phyloP scores from a whole-genome alignment of 225 moss, liverwort and hornwort species.

The Rhytidiadelphus loreus region DNA sequence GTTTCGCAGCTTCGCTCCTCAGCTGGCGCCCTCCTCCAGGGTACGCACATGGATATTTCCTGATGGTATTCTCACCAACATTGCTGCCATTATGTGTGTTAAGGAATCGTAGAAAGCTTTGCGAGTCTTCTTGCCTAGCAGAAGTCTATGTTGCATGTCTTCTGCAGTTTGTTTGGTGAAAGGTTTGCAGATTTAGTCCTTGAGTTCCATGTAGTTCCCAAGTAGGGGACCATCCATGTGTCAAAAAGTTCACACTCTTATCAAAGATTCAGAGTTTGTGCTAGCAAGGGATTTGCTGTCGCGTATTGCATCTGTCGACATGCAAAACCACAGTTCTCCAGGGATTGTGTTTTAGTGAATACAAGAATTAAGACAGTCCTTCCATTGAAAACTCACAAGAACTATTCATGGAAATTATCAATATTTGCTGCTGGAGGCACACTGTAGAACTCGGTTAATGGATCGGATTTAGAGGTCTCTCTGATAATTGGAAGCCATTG shows the following conservation, averaged over 20 bases:
- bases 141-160: neutral
- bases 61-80: conserved; percentile 38
- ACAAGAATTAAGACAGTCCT: neutral
- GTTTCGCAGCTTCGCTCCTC: conserved; percentile 65
- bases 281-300: neutral
- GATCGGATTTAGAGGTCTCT: neutral
- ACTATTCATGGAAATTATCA: neutral
- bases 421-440: neutral
- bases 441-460: neutral
- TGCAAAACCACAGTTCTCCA: neutral
- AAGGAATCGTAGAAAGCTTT: neutral
- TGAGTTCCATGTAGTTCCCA: neutral
- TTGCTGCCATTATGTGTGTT: neutral
- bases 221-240: neutral
- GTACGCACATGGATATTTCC: conserved; percentile 93
- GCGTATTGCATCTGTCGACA: neutral
- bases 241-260: too few species aligned
- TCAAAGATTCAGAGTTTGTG: neutral
- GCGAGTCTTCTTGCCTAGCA: neutral
- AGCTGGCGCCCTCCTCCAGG: conserved; percentile 72
- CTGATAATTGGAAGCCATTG: neutral
- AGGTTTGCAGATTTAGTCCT: neutral
- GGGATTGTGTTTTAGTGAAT: neutral
- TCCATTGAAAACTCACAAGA: neutral
- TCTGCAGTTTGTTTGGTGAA: neutral